Evolutionary conservation across 163 green algal genomes (phyloP), one percentile per base, ranked within the genome.

Genomic region (Volvox carteri): DNA sequence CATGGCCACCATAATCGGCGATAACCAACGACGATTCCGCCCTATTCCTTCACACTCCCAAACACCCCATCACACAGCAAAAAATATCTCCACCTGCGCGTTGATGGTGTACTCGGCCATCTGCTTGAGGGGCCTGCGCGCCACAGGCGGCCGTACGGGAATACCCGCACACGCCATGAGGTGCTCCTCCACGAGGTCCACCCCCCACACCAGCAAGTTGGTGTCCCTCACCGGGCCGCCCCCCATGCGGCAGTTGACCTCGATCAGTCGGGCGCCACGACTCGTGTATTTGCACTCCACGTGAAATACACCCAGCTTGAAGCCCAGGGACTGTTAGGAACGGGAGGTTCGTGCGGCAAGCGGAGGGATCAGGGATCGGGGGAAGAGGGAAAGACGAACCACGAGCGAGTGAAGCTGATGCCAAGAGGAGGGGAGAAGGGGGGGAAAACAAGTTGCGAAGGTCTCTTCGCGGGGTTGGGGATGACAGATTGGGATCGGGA

Each of bases 221-320:
- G 94, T 98, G 90, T 96, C 95, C 46, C 96, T 90, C 48, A 99
- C 97, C 11, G 95, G 96, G 18, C 96, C 96, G 7, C 96, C 96
- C 0, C 96, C 96, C 96, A 99, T 99, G 87, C 97, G 93, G 92
- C 94, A 97, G 93, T 99, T 99, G 90, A 99, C 95, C 93, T 99
- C 96, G 77, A 99, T 99, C n/a, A 99, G 93, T 5, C 96, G 92
- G 5, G 96, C 91, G 9, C 97, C 97, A 9, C 94, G 90, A 39
- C 62, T 92, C 8, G 97, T 99, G 92, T 96, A 96, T 93, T 99
- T 99, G 90, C 90, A 88, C 93, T 98, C 96, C 68, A 98, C 96
- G 84, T 98, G 96, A 92, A 98, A 98, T 37, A 98, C 96, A 18
- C 96, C 96, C 90, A 94, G 75, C 50, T 78, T 87, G 54, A 97